Base-by-base conservation (phyloP, 2,329 filamentous ascomycete genomes). In the Aspergillus brasiliensis region DNA sequence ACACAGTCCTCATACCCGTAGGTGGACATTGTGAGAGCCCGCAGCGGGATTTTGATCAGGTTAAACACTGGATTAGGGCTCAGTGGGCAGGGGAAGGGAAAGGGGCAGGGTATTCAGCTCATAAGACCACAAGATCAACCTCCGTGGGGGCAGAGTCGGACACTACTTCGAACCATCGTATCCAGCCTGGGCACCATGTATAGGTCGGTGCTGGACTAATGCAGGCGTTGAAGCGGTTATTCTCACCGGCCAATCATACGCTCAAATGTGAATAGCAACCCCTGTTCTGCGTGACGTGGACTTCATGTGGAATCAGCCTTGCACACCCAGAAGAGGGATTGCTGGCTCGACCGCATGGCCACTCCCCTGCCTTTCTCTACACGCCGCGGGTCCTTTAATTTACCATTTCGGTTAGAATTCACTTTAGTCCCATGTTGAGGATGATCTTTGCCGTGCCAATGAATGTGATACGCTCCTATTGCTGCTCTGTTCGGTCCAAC, bases 1-100 rank as follows among this genome's bases (percentile, higher is more conserved):
- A 57, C 46, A 25, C 56, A 57, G 37, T 57, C 34, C n/a, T 51
- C 48, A 51, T 23, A 57, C 5, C 47, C 56, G 10, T 57, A n/a
- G 56, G 56, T 57, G 23, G 56, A 57, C 56, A 57, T 57, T 23
- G 5, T 28, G 56, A 25, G 15, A 8, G 31, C 8, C 19, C 19
- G 28, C 13, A 37, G 17, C 25, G 15, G 44, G 21, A 5, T 15
- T 13, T 15, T 5, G 44, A 38, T 21, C 21, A 31, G 37, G 15
- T 21, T 44, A 34, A 25, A 25, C 28, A 10, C n/a, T 17, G 27
- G 15, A 23, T 28, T 54, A 15, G 25, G 37, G 51, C 38, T 31
- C 8, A 38, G 25, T 10, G 25, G 13, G 28, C 42, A 56, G 42
- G 25, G 42, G 19, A 56, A 27, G 27, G 28, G 28, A 11, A 31